These are phyloP conservation scores for Penicillium paradoxum DNA, from an alignment of 495 filamentous ascomycete genomes.

Conservation along the genomic window DNA sequence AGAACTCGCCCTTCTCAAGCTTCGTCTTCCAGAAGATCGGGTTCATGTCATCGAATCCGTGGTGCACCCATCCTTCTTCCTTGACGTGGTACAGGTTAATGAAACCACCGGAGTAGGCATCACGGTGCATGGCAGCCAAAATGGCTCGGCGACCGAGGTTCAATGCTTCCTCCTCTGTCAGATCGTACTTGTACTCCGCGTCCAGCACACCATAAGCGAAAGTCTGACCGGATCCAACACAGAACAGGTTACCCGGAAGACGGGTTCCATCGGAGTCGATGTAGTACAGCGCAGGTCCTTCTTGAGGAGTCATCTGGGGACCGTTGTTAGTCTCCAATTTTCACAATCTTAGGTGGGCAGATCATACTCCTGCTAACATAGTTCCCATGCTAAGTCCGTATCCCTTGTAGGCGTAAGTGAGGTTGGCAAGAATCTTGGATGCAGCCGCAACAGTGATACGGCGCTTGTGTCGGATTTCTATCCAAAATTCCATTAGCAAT, in stretches of 20 bases:
- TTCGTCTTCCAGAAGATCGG: conserved; percentile 99
- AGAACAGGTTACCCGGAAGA: conserved; percentile 90
- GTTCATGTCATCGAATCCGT: conserved; percentile 92
- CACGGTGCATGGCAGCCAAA: conserved; percentile 93
- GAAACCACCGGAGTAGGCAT: conserved; percentile 96
- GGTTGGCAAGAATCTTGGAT: conserved; percentile 96
- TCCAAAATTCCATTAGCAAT: conserved; percentile 4
- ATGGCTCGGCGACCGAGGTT: conserved; percentile 88
- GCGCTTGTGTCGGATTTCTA: conserved; percentile 93
- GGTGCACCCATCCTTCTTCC: conserved; percentile 97
- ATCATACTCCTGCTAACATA: conserved; percentile 88
- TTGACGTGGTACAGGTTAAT: conserved; percentile 99
- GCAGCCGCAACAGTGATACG: conserved; percentile 96
- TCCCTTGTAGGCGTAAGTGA: conserved; percentile 97
- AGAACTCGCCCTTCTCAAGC: conserved; percentile 96
- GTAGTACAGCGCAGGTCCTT: conserved; percentile 97
- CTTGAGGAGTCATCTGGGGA: conserved; percentile 65
- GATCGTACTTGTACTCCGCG: conserved; percentile 86
- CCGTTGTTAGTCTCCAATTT: background rate
- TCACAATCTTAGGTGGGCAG: background rate
- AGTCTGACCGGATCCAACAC: conserved; percentile 95
- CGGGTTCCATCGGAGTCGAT: conserved; percentile 97
- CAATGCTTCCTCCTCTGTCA: conserved; percentile 79
- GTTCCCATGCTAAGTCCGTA: conserved; percentile 98
- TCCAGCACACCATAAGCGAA: conserved; percentile 98